phyloP scores from a whole-genome alignment of 805 yeast species.

The Pichia manshurica region DNA sequence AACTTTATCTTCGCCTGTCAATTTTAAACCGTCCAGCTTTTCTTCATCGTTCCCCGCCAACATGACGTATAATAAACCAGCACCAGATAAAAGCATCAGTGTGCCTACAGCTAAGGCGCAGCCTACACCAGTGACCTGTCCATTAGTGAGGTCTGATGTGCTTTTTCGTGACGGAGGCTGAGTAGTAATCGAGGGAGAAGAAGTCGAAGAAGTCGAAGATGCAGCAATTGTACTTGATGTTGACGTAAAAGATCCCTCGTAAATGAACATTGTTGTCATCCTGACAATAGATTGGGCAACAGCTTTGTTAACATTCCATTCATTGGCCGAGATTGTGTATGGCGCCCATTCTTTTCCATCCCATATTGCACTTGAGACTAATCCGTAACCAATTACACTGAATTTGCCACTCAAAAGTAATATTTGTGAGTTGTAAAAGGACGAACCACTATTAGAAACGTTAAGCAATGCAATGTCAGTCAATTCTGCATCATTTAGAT shows the following conservation, averaged over 20 bases:
- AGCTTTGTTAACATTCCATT: slow-evolving; percentile 22
- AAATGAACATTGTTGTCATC: slow-evolving; percentile 34
- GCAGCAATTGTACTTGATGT: slow-evolving; percentile 17
- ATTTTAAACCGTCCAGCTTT: slow-evolving; percentile 40
- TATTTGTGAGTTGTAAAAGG: slow-evolving; percentile 39
- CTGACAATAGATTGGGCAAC: slow-evolving; percentile 29
- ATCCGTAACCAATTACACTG: slow-evolving; percentile 44
- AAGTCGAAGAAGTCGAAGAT: slow-evolving; percentile 2
- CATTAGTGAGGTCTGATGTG: slow-evolving; percentile 36
- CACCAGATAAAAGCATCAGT: slow-evolving; percentile 33
- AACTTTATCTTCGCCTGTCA: slow-evolving; percentile 48
- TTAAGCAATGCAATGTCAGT: slow-evolving; percentile 33
- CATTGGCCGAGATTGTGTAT: slow-evolving; percentile 40
- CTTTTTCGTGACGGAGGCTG: background rate
- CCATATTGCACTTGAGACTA: slow-evolving; percentile 54
- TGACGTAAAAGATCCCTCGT: slow-evolving; percentile 27
- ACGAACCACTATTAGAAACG: slow-evolving; percentile 23
- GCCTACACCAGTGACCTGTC: slow-evolving; percentile 64
- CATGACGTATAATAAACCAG: slow-evolving; percentile 35
- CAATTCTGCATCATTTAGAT: slow-evolving; percentile 34
- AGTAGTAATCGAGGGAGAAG: slow-evolving; percentile 6
- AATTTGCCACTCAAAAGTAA: slow-evolving; percentile 57
- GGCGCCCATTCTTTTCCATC: slow-evolving; percentile 70
- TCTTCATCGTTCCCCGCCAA: slow-evolving; percentile 29
- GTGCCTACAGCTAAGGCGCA: slow-evolving; percentile 61